phyloP scores from a whole-genome alignment of 1,139 yeast genomes.

The Kodamaea ohmeri region DNA sequence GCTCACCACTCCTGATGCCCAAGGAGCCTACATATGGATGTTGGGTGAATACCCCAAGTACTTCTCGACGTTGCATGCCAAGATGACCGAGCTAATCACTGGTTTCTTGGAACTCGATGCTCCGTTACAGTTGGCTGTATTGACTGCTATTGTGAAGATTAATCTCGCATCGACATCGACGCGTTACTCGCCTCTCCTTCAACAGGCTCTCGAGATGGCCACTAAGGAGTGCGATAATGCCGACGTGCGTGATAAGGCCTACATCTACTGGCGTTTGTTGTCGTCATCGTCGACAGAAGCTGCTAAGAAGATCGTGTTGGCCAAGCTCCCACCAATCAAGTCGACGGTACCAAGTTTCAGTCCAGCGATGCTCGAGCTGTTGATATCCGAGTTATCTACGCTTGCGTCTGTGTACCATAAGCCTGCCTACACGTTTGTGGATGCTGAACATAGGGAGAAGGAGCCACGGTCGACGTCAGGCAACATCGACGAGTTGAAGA shows the following conservation, averaged over 20 bases:
- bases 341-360: constrained; percentile 72
- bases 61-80: constrained; percentile 52
- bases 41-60: constrained; percentile 84
- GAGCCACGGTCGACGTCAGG: constrained; percentile 19
- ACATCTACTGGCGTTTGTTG: constrained; percentile 88
- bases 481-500: constrained; percentile 72
- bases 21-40: constrained; percentile 83
- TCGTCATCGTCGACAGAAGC: constrained; percentile 44
- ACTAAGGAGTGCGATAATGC: constrained; percentile 83
- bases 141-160: constrained; percentile 78
- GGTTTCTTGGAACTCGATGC: constrained; percentile 73
- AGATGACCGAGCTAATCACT: constrained; percentile 49
- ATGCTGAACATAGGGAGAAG: constrained; percentile 29
- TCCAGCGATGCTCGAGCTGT: constrained; percentile 62
- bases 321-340: constrained; percentile 67
- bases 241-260: constrained; percentile 92
- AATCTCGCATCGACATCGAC: constrained; percentile 47
- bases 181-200: constrained; percentile 51
- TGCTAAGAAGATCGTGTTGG: constrained; percentile 52
- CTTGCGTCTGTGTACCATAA: constrained; percentile 87
- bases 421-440: constrained; percentile 70
- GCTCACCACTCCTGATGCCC: constrained; percentile 59
- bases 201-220: constrained; percentile 69
- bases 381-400: constrained; percentile 76
- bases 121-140: constrained; percentile 68